Conservation (phyloP, 148 eudicot genomes). For the Chenopodium quinoa region DNA sequence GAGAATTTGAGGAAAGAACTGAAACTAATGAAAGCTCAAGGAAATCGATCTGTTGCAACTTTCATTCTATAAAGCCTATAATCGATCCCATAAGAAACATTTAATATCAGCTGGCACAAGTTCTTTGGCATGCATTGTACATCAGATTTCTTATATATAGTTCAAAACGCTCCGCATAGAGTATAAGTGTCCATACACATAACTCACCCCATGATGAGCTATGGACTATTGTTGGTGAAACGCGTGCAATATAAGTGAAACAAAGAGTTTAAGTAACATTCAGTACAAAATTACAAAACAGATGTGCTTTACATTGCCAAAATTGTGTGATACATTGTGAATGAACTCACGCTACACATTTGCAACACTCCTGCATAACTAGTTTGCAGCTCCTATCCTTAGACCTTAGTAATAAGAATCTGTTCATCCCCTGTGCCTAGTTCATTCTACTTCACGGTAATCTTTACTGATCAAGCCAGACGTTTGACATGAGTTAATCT, state of each 20-base stretch:
- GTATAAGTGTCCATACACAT: no score
- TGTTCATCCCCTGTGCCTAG: neutral
- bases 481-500: slow-evolving; percentile 43
- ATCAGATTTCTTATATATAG: no score
- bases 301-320: neutral
- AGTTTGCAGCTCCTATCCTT: neutral
- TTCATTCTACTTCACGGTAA: neutral
- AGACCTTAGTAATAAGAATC: neutral
- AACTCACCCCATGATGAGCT: neutral
- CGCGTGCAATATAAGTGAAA: no score
- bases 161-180: no score
- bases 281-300: neutral
- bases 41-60: no score
- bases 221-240: neutral
- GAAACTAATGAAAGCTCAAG: neutral
- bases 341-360: neutral
- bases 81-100: no score
- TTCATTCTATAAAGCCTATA: no score
- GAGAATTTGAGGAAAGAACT: neutral
- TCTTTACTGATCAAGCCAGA: slow-evolving; percentile 42
- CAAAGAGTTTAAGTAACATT: no score
- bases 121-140: no score
- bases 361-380: neutral
- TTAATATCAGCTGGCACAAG: neutral
- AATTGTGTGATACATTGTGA: neutral